Conservation (phyloP, 805 yeast genomes). For the Ogataea pini region DNA sequence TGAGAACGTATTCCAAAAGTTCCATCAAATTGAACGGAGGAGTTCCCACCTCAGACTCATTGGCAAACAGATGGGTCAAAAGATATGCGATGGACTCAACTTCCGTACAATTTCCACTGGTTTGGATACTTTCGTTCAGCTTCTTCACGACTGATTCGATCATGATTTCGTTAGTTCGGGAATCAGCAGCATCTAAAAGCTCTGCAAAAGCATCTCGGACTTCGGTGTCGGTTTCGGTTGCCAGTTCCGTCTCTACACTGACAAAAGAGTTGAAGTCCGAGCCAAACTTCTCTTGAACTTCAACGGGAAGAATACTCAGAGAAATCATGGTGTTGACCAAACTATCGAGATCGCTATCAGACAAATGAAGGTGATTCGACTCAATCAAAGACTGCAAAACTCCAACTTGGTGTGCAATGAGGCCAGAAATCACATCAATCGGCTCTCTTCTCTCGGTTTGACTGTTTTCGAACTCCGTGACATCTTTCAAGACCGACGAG, state of each 20-base stretch:
- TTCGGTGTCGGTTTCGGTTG: slow-evolving; percentile 42
- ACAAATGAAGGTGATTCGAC: slow-evolving; percentile 16
- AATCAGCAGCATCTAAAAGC: slow-evolving; percentile 51
- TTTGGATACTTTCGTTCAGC: slow-evolving; percentile 13
- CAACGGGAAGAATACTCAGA: slow-evolving; percentile 44
- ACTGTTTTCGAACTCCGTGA: slow-evolving; percentile 17
- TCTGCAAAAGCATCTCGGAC: slow-evolving; percentile 66
- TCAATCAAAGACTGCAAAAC: slow-evolving; percentile 33
- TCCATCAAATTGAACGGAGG: slow-evolving; percentile 26
- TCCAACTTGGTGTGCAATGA: slow-evolving; percentile 34
- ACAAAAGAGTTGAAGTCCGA: slow-evolving; percentile 70
- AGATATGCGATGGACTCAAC: slow-evolving; percentile 45
- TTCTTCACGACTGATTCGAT: slow-evolving; percentile 26
- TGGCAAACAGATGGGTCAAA: slow-evolving; percentile 44
- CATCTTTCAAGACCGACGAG: slow-evolving; percentile 22
- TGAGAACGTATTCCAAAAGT: slow-evolving; percentile 25
- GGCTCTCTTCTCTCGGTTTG: slow-evolving; percentile 30
- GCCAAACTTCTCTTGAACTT: slow-evolving; percentile 48
- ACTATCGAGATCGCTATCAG: slow-evolving; percentile 18
- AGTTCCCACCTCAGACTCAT: slow-evolving; percentile 32
- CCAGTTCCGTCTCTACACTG: slow-evolving; percentile 71
- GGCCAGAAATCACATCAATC: slow-evolving; percentile 17
- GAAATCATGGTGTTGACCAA: slow-evolving; percentile 36
- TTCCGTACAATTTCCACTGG: slow-evolving; percentile 29
- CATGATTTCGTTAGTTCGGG: slow-evolving; percentile 37